These are phyloP conservation scores for Coniosporium apollinis DNA, from an alignment of 495 filamentous ascomycete genomes.

Conservation along the genomic window DNA sequence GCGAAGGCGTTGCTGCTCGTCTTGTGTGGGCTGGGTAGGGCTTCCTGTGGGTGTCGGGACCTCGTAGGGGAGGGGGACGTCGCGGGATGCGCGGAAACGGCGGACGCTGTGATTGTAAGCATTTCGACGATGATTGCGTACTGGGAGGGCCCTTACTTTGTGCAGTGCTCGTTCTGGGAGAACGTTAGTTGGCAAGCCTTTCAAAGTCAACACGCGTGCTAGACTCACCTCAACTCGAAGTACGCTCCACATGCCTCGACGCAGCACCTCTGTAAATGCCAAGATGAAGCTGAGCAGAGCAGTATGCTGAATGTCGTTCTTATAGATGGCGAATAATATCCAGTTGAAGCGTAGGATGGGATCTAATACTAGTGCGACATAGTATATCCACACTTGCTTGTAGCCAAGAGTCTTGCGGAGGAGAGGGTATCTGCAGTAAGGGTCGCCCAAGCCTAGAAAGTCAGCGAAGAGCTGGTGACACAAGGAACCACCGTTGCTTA, in stretches of 20 bases:
- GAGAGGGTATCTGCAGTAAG: slow-evolving; percentile 43
- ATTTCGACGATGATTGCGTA: neutral
- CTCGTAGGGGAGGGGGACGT: slow-evolving; percentile 65
- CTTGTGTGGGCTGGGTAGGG: slow-evolving; percentile 1
- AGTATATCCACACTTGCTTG: slow-evolving; percentile 65
- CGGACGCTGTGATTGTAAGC: slow-evolving; percentile 32
- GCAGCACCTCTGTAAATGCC: slow-evolving; percentile 55
- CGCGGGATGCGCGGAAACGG: slow-evolving; percentile 65
- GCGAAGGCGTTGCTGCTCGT: neutral
- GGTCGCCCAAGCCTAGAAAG: slow-evolving; percentile 43
- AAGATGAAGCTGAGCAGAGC: slow-evolving; percentile 62
- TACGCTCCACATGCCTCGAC: slow-evolving; percentile 76
- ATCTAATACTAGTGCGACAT: slow-evolving; percentile 65
- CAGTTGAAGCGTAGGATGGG: slow-evolving; percentile 86
- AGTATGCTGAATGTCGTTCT: slow-evolving; percentile 60
- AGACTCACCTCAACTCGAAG: slow-evolving; percentile 59
- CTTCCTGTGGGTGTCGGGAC: slow-evolving; percentile 20
- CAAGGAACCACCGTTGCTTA: slow-evolving; percentile 9
- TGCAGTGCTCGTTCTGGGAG: slow-evolving; percentile 66
- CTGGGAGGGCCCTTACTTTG: slow-evolving; percentile 28
- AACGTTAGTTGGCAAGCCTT: neutral
- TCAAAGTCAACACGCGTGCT: neutral
- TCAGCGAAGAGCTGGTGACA: slow-evolving; percentile 6
- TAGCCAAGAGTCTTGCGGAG: slow-evolving; percentile 69
- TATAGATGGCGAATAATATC: slow-evolving; percentile 85